Conservation (phyloP, 2,329 filamentous ascomycete genomes). For the Beauveria bassiana region DNA sequence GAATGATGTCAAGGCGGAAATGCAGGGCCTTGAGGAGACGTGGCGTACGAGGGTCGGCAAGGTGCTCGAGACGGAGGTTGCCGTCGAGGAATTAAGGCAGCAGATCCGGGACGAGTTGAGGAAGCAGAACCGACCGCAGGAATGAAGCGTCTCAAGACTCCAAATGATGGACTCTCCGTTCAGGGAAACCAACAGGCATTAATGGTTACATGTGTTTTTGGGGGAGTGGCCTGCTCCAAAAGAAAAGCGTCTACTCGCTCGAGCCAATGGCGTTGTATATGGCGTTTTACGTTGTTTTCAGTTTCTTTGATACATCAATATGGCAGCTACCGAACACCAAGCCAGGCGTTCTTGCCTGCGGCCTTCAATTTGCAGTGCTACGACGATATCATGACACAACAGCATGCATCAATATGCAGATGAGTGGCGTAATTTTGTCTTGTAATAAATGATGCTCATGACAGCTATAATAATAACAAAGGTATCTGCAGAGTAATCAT, state of each 20-base stretch:
- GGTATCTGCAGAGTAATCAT: conserved; percentile 12
- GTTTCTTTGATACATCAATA: background rate
- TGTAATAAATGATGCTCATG: conserved; percentile 10
- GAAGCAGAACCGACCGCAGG: conserved; percentile 12
- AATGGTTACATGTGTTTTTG: background rate
- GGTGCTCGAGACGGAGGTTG: conserved; percentile 80
- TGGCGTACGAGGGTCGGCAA: conserved; percentile 75
- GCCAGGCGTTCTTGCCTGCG: background rate
- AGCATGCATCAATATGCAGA: background rate
- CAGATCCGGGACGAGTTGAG: conserved; percentile 59
- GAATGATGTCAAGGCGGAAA: conserved; percentile 63
- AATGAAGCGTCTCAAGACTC: background rate
- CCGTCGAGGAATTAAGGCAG: conserved; percentile 62
- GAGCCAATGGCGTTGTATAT: background rate
- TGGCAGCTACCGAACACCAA: background rate
- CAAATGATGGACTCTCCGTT: background rate
- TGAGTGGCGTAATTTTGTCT: background rate
- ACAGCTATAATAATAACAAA: conserved; percentile 13
- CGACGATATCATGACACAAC: background rate
- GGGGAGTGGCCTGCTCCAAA: background rate
- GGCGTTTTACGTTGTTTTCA: background rate
- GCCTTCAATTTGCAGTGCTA: too few relatives aligned
- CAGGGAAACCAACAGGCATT: too few relatives aligned
- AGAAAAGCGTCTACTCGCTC: background rate
- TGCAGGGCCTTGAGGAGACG: conserved; percentile 63